Percentiles rank a stretch among this genome's conserved stretches.
Conservation (phyloP, 1,139 yeast genomes). For the Yamadazyma trypodendri region DNA sequence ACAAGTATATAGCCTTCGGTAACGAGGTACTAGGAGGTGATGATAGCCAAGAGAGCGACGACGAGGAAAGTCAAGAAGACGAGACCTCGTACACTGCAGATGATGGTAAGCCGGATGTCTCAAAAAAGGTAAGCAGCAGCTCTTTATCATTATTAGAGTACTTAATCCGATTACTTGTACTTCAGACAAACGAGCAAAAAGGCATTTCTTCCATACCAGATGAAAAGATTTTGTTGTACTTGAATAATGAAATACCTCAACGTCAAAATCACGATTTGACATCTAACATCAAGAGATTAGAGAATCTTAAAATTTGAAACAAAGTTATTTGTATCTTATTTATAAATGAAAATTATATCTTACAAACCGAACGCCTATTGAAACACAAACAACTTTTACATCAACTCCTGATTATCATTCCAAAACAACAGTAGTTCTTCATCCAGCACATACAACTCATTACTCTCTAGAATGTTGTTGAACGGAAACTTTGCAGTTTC, state of each 20-base stretch:
- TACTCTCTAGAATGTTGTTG: slow-evolving; percentile 14
- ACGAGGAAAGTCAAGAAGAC: slow-evolving; percentile 25
- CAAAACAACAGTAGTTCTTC: slow-evolving; percentile 16
- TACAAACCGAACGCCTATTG: slow-evolving; percentile 1
- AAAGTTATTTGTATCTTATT: background rate
- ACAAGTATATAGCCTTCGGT: slow-evolving; percentile 54
- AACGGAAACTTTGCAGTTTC: slow-evolving; percentile 7
- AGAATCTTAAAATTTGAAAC: slow-evolving; percentile 26
- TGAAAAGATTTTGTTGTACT: slow-evolving; percentile 62
- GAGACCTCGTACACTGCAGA: too few relatives aligned
- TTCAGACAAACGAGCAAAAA: slow-evolving; percentile 62
- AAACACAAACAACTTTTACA: slow-evolving; percentile 2
- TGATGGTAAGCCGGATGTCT: background rate
- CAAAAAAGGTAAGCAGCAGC: slow-evolving; percentile 1
- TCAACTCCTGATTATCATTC: slow-evolving; percentile 10
- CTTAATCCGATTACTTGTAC: slow-evolving; percentile 55
- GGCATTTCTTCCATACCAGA: slow-evolving; percentile 59
- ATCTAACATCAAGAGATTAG: slow-evolving; percentile 36
- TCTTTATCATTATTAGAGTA: slow-evolving; percentile 63
- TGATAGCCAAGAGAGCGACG: slow-evolving; percentile 25
- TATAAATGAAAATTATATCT: slow-evolving; percentile 1
- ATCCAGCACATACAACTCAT: slow-evolving; percentile 15
- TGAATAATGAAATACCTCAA: slow-evolving; percentile 52
- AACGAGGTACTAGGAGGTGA: slow-evolving; percentile 34
- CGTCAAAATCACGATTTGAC: slow-evolving; percentile 26